phyloP scores from a whole-genome alignment of 495 filamentous ascomycete species.

The Podospora sp. region DNA sequence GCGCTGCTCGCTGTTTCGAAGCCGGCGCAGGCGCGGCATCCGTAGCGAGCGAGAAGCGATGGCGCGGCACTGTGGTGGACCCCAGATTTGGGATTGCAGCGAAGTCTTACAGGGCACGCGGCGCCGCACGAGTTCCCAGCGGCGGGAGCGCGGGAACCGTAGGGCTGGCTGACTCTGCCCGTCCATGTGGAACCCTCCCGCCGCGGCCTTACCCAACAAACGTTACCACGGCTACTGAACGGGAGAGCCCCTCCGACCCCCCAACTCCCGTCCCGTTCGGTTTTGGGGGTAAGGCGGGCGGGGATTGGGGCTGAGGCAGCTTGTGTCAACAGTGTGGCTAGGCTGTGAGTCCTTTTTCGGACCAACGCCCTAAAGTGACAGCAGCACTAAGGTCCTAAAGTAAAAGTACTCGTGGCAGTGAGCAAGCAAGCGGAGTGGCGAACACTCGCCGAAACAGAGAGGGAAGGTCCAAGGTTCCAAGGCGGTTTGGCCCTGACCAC shows the following conservation, averaged over 20 bases:
- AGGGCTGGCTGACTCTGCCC: slow-evolving; percentile 10
- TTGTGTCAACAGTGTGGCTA: slow-evolving; percentile 2
- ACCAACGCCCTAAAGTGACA: slow-evolving; percentile 4
- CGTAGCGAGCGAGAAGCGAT: background rate
- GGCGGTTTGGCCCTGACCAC: background rate
- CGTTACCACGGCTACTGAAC: too few species aligned
- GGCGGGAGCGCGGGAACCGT: slow-evolving; percentile 6
- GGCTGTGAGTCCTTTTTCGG: slow-evolving; percentile 4
- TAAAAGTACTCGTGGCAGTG: slow-evolving; percentile 2
- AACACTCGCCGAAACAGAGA: background rate
- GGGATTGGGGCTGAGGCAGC: slow-evolving; percentile 12
- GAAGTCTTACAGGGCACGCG: background rate
- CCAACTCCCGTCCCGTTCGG: background rate
- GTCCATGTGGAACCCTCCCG: background rate
- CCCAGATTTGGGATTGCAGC: slow-evolving; percentile 12
- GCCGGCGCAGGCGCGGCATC: background rate
- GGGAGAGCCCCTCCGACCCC: slow-evolving; percentile 5
- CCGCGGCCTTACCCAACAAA: too few species aligned
- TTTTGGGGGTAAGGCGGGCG: background rate
- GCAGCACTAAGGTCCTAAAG: background rate
- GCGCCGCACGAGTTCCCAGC: background rate
- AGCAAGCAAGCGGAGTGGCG: background rate
- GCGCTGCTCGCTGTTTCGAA: background rate
- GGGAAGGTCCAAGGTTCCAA: background rate
- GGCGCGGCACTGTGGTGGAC: background rate